Evolutionary conservation across 2,329 filamentous ascomycete species (phyloP).

Genomic region (Camillea tinctor): DNA sequence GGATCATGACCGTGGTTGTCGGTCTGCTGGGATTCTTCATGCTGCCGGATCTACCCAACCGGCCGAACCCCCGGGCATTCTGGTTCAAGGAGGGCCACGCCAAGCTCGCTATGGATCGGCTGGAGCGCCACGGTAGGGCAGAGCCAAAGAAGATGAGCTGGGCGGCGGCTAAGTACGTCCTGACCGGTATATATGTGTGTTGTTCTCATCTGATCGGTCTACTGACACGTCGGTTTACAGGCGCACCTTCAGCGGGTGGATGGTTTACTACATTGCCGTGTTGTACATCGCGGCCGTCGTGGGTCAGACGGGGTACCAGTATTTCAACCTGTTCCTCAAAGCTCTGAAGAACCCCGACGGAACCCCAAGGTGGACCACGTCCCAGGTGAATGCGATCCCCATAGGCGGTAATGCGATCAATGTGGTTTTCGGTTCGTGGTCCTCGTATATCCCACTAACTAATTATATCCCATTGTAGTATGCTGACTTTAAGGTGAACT

Average conservation of each 20-base stretch:
- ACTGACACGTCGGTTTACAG: constrained; percentile 5
- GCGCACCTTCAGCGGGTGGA: constrained; percentile 43
- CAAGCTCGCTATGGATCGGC: constrained; percentile 41
- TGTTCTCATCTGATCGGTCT: not conserved
- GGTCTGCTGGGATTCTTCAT: constrained; percentile 51
- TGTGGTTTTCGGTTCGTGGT: constrained; percentile 39
- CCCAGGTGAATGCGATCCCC: constrained; percentile 48
- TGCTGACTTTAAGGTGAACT: not conserved
- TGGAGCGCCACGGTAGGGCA: constrained; percentile 43
- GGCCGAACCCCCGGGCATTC: constrained; percentile 39
- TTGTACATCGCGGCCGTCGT: constrained; percentile 46
- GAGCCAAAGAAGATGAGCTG: constrained; percentile 46
- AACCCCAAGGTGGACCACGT: constrained; percentile 39
- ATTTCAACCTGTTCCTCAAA: constrained; percentile 44
- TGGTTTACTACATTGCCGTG: constrained; percentile 44
- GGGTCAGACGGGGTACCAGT: constrained; percentile 46
- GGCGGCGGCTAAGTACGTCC: constrained; percentile 37
- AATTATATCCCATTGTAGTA: not conserved
- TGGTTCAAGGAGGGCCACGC: constrained; percentile 45
- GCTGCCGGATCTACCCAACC: constrained; percentile 41
- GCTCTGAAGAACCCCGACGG: constrained; percentile 40
- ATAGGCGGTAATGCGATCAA: constrained; percentile 48
- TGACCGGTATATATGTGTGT: not conserved
- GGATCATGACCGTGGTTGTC: constrained; percentile 52
- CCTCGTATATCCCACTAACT: too few species aligned